These are phyloP conservation scores for Crithidia acanthocephali DNA, from an alignment of 208 protist species.

Conservation along the genomic window DNA sequence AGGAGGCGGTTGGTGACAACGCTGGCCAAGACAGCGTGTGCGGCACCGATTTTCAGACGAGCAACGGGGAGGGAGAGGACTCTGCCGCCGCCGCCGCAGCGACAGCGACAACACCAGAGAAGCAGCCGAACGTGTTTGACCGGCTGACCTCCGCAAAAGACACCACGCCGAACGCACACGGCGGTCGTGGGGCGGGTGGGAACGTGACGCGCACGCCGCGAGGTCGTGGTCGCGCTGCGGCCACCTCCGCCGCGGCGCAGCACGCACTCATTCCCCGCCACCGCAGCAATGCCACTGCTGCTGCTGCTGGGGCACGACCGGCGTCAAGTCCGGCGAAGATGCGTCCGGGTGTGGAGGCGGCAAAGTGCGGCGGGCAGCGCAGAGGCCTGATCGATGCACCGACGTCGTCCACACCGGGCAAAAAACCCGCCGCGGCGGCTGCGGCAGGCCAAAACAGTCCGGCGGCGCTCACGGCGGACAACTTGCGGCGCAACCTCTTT, in stretches of 20 bases:
- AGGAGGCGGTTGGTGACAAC: not conserved
- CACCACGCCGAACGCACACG: not conserved
- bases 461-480: constrained; percentile 30
- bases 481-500: constrained; percentile 32
- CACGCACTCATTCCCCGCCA: not conserved
- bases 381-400: not conserved
- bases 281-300: not conserved
- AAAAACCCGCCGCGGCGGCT: not conserved
- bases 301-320: not conserved
- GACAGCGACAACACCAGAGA: constrained; percentile 9
- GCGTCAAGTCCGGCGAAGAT: not conserved
- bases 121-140: constrained; percentile 29
- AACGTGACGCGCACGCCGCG: not conserved
- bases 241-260: not conserved
- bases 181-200: constrained; percentile 1
- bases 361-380: not conserved
- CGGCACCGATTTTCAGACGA: not conserved
- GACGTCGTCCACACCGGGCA: not conserved
- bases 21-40: not conserved
- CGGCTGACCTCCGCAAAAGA: constrained; percentile 24
- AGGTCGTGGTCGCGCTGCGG: not conserved
- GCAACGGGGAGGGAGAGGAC: constrained; percentile 1
- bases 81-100: not conserved
- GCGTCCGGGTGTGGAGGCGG: not conserved
- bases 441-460: not conserved